Evolutionary conservation across 805 yeast species (phyloP), one percentile per base, ranked within the genome.

Genomic region (Wickerhamiella brachini): DNA sequence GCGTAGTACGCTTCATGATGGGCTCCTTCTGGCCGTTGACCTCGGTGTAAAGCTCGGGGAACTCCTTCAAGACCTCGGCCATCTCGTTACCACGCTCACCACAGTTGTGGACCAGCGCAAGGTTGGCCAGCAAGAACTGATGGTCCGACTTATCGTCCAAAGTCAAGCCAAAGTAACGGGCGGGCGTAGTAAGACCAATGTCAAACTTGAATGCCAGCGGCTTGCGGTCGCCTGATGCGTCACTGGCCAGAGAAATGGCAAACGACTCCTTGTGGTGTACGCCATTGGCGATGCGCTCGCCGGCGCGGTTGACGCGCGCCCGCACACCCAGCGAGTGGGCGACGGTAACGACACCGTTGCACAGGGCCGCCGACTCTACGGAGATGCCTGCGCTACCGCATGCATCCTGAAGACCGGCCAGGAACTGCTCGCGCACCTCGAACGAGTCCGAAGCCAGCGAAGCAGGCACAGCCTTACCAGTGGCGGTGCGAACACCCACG

Each of bases 11-110:
- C 76, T 94, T 93, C 97, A 93, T 93, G 67, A 93, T 93, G 58
- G 97, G 97, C 74, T 93, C 99, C 72, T 89, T 85, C 64, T 85
- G 81, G 60, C 97, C 98, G 53, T 80, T 77, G 53, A 87, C 74
- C 69, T 88, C 96, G 53, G 96, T 89, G 70, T 71, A 86, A 66
- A 93, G 76, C 70, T 93, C 97, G 48, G 99, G 99, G 87, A 93
- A 93, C 72, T 93, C 99, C 96, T 90, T 89, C 70, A 93, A 77
- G 38, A 93, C 98, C 72, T 93, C 98, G 50, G 97, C 97, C 97
- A 93, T 93, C 74, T 93, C 98, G 64, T 93, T 93, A 67, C 98
- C 98, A 56, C 98, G 71, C 74, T 90, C 98, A 65, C 97, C 97
- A 68, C 85, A 75, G 69, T 54, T 54, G 53, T 54, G 57, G 21